Base-by-base conservation (phyloP, 352 stramenopile genomes). In the Blastocystis sp. region DNA sequence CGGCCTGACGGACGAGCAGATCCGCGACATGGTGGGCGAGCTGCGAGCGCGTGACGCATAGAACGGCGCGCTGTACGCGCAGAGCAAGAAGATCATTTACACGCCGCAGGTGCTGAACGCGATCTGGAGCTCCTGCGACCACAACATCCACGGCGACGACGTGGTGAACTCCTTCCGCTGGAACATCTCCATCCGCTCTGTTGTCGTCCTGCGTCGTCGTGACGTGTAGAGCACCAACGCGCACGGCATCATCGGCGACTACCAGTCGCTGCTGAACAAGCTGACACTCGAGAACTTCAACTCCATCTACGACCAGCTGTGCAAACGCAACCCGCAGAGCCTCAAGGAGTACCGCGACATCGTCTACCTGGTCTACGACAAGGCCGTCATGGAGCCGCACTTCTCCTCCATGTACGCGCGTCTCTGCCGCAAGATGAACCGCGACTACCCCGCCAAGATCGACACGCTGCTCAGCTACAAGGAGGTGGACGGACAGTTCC, bases 241-340 rank as follows among this genome's bases (percentile, higher is more conserved):
- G n/a, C 94, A 96, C 90, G 94, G 94, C 29, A 95, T 94, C 93
- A 94, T 96, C 67, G 93, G 93, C 4, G 92, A 95, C 62, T 93
- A 96, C 60, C 94, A 96, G 61, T 94, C 93, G 80, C 95, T 97
- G 81, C 94, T 97, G 93, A 97, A 97, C 93, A 97, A 97, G 92
- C 96, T 97, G 93, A 97, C 95, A 6, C 93, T 94, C 16, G 94
- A 97, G 88, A 97, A 96, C 90, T 97, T 97, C 88, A 93, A 95
- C 35, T 92, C 92, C 12, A 91, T 97, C n/a, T 93, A 93, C 31
- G 66, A 90, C 51, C 93, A 97, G 90, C 89, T 97, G 79, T 94
- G 93, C 1, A 92, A 93, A 24, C 95, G 96, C 76, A 93, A 96
- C 63, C 96, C 97, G 93, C 93, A 94, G 62, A 97, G 94, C 69